phyloP scores from a whole-genome alignment of 495 filamentous ascomycete genomes.

The Penicillium herquei region DNA sequence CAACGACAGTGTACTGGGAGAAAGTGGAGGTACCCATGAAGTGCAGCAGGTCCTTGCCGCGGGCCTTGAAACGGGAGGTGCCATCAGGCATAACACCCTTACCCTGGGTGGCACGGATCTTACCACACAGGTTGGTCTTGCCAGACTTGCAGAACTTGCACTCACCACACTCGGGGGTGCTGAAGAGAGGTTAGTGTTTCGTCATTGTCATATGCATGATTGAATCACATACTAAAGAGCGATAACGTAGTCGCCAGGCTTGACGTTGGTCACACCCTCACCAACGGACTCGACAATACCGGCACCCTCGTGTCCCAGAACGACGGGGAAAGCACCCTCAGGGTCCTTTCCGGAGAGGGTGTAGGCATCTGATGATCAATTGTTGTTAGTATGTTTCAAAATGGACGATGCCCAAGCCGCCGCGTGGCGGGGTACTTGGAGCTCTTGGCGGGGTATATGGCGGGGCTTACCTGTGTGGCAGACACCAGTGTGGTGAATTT shows the following conservation, averaged over 20 bases:
- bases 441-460: background rate
- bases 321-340: conserved; percentile 95
- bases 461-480: conserved; percentile 82
- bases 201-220: background rate
- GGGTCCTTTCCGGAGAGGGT: conserved; percentile 97
- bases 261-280: conserved; percentile 91
- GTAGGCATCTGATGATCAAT: conserved; percentile 74
- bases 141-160: conserved; percentile 99
- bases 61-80: conserved; percentile 90
- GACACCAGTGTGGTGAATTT: conserved; percentile 96
- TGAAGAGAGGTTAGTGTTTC: conserved; percentile 23
- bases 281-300: conserved; percentile 96
- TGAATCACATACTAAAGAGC: conserved; percentile 76
- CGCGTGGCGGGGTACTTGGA: background rate
- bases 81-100: conserved; percentile 97
- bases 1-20: conserved; percentile 97
- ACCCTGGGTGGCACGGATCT: conserved; percentile 96
- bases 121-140: conserved; percentile 99
- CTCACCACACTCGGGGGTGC: conserved; percentile 92
- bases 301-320: conserved; percentile 95
- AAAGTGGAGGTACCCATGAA: conserved; percentile 99
- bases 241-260: conserved; percentile 77
- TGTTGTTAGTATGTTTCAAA: background rate
- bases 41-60: conserved; percentile 90
- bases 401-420: background rate